These are phyloP conservation scores for Phialocephala sp. DNA, from an alignment of 2,329 filamentous ascomycete genomes.

Conservation along the genomic window DNA sequence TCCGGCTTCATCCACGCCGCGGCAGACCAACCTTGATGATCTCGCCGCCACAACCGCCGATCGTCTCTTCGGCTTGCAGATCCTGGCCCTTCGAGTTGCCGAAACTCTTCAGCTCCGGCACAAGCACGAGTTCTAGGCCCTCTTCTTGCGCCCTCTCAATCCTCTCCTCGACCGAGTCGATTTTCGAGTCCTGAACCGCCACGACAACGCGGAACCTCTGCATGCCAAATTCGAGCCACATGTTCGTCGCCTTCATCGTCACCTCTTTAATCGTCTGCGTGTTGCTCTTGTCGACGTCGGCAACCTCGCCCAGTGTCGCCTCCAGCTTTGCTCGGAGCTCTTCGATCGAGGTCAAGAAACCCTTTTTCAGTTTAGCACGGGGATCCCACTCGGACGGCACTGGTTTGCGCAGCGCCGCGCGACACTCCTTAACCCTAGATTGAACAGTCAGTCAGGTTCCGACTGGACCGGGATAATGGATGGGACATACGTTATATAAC, in stretches of 20 bases:
- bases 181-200: conserved; percentile 2
- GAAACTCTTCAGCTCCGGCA: conserved; percentile 20
- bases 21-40: neutral
- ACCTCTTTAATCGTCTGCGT: conserved; percentile 6
- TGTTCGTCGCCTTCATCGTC: conserved; percentile 16
- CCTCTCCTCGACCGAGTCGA: conserved; percentile 5
- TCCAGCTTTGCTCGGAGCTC: neutral
- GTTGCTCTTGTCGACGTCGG: neutral
- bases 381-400: conserved; percentile 20
- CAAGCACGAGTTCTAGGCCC: conserved; percentile 16
- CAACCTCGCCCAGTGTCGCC: neutral
- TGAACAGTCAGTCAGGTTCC: no score
- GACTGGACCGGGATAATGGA: no score
- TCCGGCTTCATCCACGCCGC: neutral
- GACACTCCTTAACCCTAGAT: conserved; percentile 16
- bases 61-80: conserved; percentile 1
- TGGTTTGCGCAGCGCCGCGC: conserved; percentile 11
- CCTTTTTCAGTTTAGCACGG: conserved; percentile 20
- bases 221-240: conserved; percentile 24
- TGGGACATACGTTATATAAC: conserved; percentile 12
- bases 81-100: conserved; percentile 21
- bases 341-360: conserved; percentile 3
- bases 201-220: conserved; percentile 22
- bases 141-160: conserved; percentile 5
- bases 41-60: neutral